Evolutionary conservation across 2,329 filamentous ascomycete genomes (phyloP).

Genomic region (Pleurostoma richardsiae): DNA sequence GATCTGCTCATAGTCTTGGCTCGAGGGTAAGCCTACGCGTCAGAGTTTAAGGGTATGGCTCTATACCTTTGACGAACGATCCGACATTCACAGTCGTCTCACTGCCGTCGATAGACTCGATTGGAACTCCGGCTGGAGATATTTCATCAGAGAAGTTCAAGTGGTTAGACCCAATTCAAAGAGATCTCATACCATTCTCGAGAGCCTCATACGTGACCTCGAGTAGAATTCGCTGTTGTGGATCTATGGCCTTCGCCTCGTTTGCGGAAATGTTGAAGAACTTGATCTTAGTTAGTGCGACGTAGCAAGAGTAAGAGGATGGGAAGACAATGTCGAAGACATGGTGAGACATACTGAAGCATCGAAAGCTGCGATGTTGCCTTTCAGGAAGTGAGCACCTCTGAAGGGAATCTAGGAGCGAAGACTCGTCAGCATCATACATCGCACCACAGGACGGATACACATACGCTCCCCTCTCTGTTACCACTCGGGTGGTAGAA

Average conservation of each 20-base stretch:
- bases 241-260: constrained; percentile 48
- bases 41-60: background rate
- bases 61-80: constrained; percentile 40
- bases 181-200: constrained; percentile 34
- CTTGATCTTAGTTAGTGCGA: background rate
- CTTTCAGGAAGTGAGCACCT: constrained; percentile 46
- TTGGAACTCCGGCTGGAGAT: constrained; percentile 33
- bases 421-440: background rate
- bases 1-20: constrained; percentile 42
- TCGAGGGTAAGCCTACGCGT: too few relatives aligned
- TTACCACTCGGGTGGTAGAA: constrained; percentile 66
- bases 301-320: background rate
- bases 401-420: constrained; percentile 25
- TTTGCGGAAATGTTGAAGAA: constrained; percentile 46
- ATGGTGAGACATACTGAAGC: constrained; percentile 31
- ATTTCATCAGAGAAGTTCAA: background rate
- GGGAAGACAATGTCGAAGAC: background rate
- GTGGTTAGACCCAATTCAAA: background rate
- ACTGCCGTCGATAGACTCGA: constrained; percentile 35
- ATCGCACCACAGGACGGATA: background rate
- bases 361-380: constrained; percentile 41
- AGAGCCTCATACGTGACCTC: constrained; percentile 46
- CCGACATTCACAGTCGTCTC: constrained; percentile 45
- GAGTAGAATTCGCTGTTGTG: constrained; percentile 46
- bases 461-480: constrained; percentile 18